phyloP scores from a whole-genome alignment of 495 filamentous ascomycete genomes.

The Neurospora intermedia region DNA sequence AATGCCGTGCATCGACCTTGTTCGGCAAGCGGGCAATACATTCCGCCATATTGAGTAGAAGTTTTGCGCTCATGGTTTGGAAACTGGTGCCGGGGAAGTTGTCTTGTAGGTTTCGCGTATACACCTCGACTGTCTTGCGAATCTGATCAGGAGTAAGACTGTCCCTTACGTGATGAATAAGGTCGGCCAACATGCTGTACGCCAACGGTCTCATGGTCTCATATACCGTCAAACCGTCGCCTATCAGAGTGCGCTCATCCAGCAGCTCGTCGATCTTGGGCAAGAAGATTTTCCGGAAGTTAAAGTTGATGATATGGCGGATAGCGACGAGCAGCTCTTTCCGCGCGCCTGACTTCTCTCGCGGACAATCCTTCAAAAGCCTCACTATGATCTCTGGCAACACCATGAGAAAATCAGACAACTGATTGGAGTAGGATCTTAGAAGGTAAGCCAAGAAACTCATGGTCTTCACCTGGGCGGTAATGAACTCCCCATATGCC shows the following conservation, averaged over 20 bases:
- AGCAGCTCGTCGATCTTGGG: constrained; percentile 91
- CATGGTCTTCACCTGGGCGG: constrained; percentile 98
- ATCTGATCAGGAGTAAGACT: constrained; percentile 77
- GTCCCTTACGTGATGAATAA: constrained; percentile 95
- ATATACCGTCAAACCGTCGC: constrained; percentile 92
- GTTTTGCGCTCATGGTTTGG: constrained; percentile 98
- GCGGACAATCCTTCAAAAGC: constrained; percentile 83
- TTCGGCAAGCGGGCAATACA: constrained; percentile 85
- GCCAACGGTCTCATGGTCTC: constrained; percentile 92
- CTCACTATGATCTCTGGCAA: constrained; percentile 88
- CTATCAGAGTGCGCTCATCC: constrained; percentile 86
- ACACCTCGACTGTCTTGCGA: constrained; percentile 87
- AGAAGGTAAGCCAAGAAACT: constrained; percentile 94
- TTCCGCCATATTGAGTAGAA: constrained; percentile 94
- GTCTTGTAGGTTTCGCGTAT: constrained; percentile 92
- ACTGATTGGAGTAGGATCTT: constrained; percentile 73
- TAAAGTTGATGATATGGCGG: constrained; percentile 98
- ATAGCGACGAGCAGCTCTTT: constrained; percentile 96
- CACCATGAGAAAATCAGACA: constrained; percentile 79
- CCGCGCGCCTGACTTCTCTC: constrained; percentile 83
- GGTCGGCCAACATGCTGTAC: constrained; percentile 95
- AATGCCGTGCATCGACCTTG: constrained; percentile 88
- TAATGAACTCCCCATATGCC: constrained; percentile 96
- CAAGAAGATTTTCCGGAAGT: constrained; percentile 90
- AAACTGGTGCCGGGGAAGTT: constrained; percentile 96